Percentiles rank a stretch among this genome's conserved stretches.
Evolutionary conservation across 768 basidiomycete species (phyloP).

Genomic region (Naganishia friedmannii): DNA sequence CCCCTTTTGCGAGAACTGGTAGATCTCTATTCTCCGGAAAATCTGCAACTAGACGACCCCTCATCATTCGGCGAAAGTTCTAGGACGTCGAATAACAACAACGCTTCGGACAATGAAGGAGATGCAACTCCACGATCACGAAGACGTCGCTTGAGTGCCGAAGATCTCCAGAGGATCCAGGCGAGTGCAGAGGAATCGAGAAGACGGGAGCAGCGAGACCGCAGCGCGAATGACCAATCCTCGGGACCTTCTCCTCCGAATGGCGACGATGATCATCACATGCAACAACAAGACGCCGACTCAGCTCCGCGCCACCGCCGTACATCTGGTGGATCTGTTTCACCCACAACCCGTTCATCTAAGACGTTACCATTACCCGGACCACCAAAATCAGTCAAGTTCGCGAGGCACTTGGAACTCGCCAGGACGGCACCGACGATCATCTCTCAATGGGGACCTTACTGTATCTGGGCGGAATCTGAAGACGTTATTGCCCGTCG

Average conservation of each 20-base stretch:
- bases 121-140: not conserved
- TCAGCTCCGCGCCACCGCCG: not conserved
- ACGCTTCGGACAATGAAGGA: not conserved
- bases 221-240: not conserved
- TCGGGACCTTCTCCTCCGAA: not conserved
- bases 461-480: not conserved
- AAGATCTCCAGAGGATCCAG: not conserved
- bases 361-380: not conserved
- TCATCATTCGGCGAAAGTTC: too few species aligned
- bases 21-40: too few species aligned
- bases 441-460: not conserved
- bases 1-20: too few species aligned
- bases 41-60: too few species aligned
- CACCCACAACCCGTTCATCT: not conserved
- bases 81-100: too few species aligned
- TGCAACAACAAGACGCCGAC: not conserved
- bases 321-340: not conserved
- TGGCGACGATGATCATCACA: not conserved
- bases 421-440: not conserved
- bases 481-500: not conserved
- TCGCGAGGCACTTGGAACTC: not conserved
- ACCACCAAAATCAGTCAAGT: not conserved
- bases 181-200: not conserved
- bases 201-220: too few species aligned
- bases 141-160: not conserved